Conservation (phyloP, 2,329 filamentous ascomycete genomes). For the Penicillium sp. region DNA sequence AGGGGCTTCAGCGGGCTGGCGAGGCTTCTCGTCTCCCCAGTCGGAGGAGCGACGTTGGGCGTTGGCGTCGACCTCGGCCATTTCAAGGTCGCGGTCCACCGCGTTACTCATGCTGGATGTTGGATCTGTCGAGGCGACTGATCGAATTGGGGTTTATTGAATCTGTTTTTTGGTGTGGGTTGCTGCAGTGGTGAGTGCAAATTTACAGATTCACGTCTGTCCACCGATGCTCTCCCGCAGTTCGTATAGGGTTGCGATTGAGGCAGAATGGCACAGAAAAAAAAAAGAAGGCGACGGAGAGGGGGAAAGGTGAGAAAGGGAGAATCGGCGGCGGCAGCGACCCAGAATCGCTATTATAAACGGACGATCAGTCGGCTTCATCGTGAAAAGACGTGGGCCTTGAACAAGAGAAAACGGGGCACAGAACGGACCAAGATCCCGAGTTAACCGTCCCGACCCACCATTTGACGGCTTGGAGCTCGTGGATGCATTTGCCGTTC, state of each 20-base stretch:
- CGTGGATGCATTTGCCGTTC: too few species aligned
- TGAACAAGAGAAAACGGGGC: slow-evolving; percentile 6
- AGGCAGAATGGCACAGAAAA: too few species aligned
- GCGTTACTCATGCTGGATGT: slow-evolving; percentile 8
- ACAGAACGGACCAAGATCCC: slow-evolving; percentile 7
- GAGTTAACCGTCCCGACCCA: slow-evolving; percentile 19
- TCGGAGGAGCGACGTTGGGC: slow-evolving; percentile 2
- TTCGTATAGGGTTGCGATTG: too few species aligned
- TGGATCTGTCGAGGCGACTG: too few species aligned
- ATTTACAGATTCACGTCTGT: too few species aligned
- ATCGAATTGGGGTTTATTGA: too few species aligned
- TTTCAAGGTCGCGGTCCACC: slow-evolving; percentile 7
- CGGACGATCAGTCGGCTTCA: not conserved
- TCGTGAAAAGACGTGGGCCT: not conserved
- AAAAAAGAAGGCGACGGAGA: not conserved
- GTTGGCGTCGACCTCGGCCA: slow-evolving; percentile 11
- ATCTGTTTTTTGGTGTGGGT: too few species aligned
- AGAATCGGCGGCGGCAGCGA: not conserved
- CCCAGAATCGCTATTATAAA: slow-evolving; percentile 4
- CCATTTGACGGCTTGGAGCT: slow-evolving; percentile 9
- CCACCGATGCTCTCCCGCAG: too few species aligned
- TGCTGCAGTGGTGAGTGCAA: too few species aligned
- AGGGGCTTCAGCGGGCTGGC: slow-evolving; percentile 7
- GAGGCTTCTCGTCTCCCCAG: slow-evolving; percentile 8
- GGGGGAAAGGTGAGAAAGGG: not conserved